Base-by-base conservation (phyloP, 2,329 filamentous ascomycete species). In the Sporothrix inflata region DNA sequence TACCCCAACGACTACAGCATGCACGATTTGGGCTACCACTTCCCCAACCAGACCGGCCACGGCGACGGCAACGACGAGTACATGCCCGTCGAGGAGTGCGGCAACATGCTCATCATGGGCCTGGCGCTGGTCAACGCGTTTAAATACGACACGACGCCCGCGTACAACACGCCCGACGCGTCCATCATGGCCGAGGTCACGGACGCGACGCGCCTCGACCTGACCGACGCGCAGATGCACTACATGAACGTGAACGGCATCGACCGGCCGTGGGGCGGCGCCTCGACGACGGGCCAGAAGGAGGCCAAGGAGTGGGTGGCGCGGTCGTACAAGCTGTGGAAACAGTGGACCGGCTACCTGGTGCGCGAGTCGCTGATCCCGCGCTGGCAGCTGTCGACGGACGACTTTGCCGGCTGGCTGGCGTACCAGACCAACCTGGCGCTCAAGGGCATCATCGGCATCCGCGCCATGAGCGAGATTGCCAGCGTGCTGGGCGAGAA, bases 1-100 rank as follows among this genome's bases (percentile, higher is more conserved):
- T 96, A 95, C 78, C 92, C 93, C 6, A 94, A 94, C 78, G 85
- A 90, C 74, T 93, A 92, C 79, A 90, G 88, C 72, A 92, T 93
- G 89, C 91, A 93, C 78, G 91, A 94, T 80, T 83, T 93, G 24
- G 91, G 91, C 2, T 80, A 86, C 0, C 88, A 90, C 78, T 93
- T 92, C 78, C 91, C 91, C 0, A 93, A 93, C 77, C 84, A 90
- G 40, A 93, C 90, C 0, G 91, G 91, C 2, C 91, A 93, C 77
- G 80, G 85, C 30, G 89, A 91, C 77, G 90, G 90, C 19, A 82
- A 83, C 7, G 90, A 92, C 75, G 90, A 92, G 78, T 91, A 91
- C 76, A 92, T 92, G 90, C 90, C 90, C 0, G 88, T 92, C 0
- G 90, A 92, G 78, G 90, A 92, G 79, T 92, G 90, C 75, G 90